A percentile compares a stretch with the other conserved stretches of the same genome.
Evolutionary conservation across 78 protist genomes (phyloP).

Genomic region (Ministeria vibrans): DNA sequence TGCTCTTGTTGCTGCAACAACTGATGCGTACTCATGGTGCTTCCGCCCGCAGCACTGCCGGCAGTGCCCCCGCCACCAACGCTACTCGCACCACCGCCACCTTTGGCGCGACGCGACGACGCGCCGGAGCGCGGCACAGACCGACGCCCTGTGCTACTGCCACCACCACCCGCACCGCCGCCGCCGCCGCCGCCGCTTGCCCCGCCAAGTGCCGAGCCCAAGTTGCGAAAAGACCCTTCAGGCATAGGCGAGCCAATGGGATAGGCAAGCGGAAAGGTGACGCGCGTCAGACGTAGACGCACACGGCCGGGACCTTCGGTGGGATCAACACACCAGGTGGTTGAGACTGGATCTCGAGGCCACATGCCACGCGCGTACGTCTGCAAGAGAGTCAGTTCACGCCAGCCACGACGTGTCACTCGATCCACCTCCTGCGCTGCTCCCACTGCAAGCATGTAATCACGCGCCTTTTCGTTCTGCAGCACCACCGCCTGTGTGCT

Average conservation of each 20-base stretch:
- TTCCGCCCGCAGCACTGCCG: no score
- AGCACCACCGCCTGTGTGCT: neutral
- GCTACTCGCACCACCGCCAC: no score
- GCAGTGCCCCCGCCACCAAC: no score
- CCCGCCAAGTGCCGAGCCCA: neutral
- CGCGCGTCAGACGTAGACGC: neutral
- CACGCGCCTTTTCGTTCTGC: neutral
- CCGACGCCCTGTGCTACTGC: neutral
- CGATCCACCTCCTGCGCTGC: neutral
- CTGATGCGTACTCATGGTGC: no score
- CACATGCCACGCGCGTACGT: constrained; percentile 3
- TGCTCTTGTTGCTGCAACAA: no score
- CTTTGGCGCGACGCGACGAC: neutral
- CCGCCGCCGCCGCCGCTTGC: neutral
- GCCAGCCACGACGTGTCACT: neutral
- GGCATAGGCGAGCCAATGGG: neutral
- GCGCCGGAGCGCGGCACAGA: neutral
- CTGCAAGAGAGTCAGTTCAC: neutral
- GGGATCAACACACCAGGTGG: neutral
- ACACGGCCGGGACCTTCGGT: constrained; percentile 1
- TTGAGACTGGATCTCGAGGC: neutral
- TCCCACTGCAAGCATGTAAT: neutral
- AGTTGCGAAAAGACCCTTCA: neutral
- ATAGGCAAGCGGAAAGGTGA: neutral
- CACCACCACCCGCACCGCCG: neutral